Conservation (phyloP, 257 asterid species). For the Salvia rosmarinus region DNA sequence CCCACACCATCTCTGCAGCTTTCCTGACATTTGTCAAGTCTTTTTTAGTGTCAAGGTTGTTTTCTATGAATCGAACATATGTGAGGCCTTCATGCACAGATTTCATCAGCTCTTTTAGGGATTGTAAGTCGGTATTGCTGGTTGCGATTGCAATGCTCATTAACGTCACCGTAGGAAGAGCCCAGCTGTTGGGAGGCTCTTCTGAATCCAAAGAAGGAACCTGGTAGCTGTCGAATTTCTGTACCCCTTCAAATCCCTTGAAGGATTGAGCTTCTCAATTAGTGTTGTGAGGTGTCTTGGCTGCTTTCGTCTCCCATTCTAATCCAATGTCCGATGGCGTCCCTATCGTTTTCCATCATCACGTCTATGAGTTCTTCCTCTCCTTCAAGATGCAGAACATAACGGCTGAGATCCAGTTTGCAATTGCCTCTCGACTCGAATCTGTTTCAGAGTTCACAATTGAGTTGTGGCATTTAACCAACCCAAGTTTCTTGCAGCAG, state of each 20-base stretch:
- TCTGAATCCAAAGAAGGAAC: conserved; percentile 58
- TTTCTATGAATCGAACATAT: conserved; percentile 57
- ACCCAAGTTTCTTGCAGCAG: conserved; percentile 37
- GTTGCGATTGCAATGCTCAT: conserved; percentile 77
- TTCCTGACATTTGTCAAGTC: conserved; percentile 50
- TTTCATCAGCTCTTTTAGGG: conserved; percentile 46
- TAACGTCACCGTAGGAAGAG: conserved; percentile 82
- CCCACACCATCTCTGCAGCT: conserved; percentile 74
- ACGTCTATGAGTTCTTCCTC: conserved; percentile 66
- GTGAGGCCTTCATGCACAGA: conserved; percentile 59
- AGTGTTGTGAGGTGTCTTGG: conserved; percentile 56
- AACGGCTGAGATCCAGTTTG: conserved; percentile 54
- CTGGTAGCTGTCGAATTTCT: conserved; percentile 52
- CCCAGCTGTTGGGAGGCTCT: conserved; percentile 84
- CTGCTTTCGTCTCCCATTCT: conserved; percentile 57
- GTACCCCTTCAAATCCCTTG: conserved; percentile 60
- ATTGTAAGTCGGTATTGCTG: conserved; percentile 34
- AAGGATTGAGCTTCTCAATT: conserved; percentile 49
- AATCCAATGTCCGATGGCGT: conserved; percentile 59
- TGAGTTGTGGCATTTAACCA: conserved; percentile 35
- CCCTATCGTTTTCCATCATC: conserved; percentile 58
- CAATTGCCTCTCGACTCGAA: conserved; percentile 32
- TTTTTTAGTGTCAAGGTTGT: conserved; percentile 43
- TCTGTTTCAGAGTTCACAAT: conserved; percentile 37
- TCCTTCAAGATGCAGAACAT: conserved; percentile 76